phyloP scores from a whole-genome alignment of 2,329 filamentous ascomycete genomes.

The Hypoxylon sp. region DNA sequence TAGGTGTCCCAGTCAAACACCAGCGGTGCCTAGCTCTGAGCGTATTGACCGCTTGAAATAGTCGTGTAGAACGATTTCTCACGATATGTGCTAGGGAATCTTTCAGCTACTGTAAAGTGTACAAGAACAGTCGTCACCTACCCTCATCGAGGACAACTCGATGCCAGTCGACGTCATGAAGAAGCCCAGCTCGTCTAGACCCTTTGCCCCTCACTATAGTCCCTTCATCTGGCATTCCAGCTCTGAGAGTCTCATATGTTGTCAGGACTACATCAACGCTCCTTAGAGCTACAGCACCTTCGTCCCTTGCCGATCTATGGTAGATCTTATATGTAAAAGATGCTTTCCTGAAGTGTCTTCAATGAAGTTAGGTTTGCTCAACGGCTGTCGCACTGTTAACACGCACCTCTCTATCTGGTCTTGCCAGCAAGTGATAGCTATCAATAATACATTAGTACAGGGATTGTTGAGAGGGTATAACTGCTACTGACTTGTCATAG shows the following conservation, averaged over 20 bases:
- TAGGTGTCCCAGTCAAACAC: conserved; percentile 36
- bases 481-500: conserved; percentile 25
- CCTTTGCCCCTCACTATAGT: not conserved
- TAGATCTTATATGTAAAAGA: conserved; percentile 30
- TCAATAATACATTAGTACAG: not conserved
- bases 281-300: not conserved
- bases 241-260: conserved; percentile 33
- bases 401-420: conserved; percentile 33
- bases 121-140: not conserved
- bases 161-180: conserved; percentile 27
- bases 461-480: not conserved
- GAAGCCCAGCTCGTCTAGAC: not conserved
- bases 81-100: conserved; percentile 20
- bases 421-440: conserved; percentile 32
- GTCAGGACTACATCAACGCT: conserved; percentile 22
- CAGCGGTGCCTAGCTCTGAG: conserved; percentile 28
- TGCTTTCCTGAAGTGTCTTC: conserved; percentile 27
- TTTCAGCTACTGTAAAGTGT: not conserved
- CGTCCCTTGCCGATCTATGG: conserved; percentile 19
- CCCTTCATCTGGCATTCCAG: not conserved
- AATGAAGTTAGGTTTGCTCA: conserved; percentile 2
- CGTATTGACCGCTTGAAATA: conserved; percentile 21
- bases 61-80: conserved; percentile 29
- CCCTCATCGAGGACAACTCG: conserved; percentile 34
- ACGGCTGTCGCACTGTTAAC: not conserved